A percentile compares a stretch with the other conserved stretches of the same genome.
Conservation (phyloP, 2,329 filamentous ascomycete genomes). For the Paecilomyces formosus region DNA sequence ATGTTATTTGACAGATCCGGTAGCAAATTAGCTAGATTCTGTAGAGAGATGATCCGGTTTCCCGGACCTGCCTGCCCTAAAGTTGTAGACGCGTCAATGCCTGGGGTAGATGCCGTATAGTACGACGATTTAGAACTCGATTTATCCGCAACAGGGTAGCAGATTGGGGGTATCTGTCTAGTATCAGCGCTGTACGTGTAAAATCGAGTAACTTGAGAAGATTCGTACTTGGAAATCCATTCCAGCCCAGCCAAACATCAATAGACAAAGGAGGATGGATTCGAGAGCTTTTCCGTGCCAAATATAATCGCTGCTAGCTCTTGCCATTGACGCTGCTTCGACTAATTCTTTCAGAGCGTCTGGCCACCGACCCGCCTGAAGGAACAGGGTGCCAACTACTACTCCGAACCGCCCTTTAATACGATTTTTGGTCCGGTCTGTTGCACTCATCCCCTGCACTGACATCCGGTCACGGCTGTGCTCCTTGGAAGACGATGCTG, state of each 20-base stretch:
- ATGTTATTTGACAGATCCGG: conserved; percentile 53
- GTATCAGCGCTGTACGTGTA: background rate
- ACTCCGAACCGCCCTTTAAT: conserved; percentile 73
- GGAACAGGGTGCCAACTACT: conserved; percentile 74
- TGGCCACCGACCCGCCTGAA: conserved; percentile 82
- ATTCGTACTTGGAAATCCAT: conserved; percentile 60
- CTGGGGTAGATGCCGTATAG: conserved; percentile 11
- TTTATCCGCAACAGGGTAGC: conserved; percentile 45
- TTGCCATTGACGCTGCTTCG: conserved; percentile 70
- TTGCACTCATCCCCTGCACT: conserved; percentile 64
- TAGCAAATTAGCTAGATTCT: conserved; percentile 46
- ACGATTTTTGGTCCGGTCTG: conserved; percentile 71
- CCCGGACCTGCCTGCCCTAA: conserved; percentile 39
- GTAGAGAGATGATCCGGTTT: conserved; percentile 37
- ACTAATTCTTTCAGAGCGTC: conserved; percentile 78
- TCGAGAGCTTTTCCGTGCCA: conserved; percentile 97
- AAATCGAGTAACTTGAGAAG: background rate
- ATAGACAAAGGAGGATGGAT: conserved; percentile 70
- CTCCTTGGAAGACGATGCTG: conserved; percentile 41
- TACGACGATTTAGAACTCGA: conserved; percentile 35
- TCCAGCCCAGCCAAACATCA: conserved; percentile 77
- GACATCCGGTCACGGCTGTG: conserved; percentile 55
- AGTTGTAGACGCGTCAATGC: conserved; percentile 27
- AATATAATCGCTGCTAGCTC: conserved; percentile 79
- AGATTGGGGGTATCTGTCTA: conserved; percentile 45